Evolutionary conservation across 352 stramenopile species (phyloP), one percentile per base, ranked within the genome.

Genomic region (Phytophthora citricola): DNA sequence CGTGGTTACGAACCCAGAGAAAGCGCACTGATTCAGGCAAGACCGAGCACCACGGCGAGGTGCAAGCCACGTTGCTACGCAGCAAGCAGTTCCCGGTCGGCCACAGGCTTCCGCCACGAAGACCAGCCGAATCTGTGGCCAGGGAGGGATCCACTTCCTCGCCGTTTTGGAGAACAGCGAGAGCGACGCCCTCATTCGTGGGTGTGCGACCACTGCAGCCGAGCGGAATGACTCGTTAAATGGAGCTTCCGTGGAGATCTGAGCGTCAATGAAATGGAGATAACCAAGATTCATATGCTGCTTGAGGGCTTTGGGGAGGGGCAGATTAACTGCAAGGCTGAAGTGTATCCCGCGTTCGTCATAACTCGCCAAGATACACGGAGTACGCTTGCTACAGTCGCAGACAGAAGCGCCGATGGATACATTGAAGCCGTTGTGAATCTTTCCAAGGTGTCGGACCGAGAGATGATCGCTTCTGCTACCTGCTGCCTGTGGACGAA

Each of bases 1-100:
- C 61, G 61, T 69, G 61, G 46, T 69, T 64, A 63, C 58, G 58
- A 57, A n/a, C 36, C 8, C 5, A 48, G 41, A 55, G 29, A 61
- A 66, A 14, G n/a, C 44, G 17, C 9, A 40, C 12, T 8, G 20
- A 51, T 51, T n/a, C 15, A 34, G 22, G 40, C 12, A 27, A 38
- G 46, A 34, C 36, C 38, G 27, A 29, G 12, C n/a, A 27, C 9
- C 36, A 11, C 22, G 22, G 5, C 7, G 39, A 26, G 24, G 15
- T 61, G 43, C 59, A 56, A 62, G 17, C 59, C 51, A 67, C 59
- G 41, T 62, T 32, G 34, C 50, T 67, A 67, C 43, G 27, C 27
- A 55, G 48, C 1, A 24, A 55, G 29, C 29, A 34, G 8, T 8
- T 36, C 3, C 31, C 10, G 20, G 10, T 24, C 20, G 20, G 10